Percentiles rank a stretch among this genome's conserved stretches.
phyloP scores from a whole-genome alignment of 768 basidiomycete species.

The Rhodocollybia butyracea region DNA sequence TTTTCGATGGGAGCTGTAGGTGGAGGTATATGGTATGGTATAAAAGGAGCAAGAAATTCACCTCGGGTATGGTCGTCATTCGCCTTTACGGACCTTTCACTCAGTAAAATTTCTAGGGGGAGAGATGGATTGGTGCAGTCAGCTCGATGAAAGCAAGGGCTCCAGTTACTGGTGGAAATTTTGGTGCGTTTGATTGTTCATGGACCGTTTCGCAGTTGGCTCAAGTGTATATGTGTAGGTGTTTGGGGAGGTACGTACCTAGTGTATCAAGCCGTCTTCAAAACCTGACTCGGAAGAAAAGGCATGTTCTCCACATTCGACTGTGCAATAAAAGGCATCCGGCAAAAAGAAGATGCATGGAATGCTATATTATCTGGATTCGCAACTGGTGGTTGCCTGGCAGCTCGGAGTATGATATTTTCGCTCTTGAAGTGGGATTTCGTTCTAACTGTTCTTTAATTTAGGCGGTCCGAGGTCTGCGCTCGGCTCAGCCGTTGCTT shows the following conservation, averaged over 20 bases:
- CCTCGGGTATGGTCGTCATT: constrained; percentile 65
- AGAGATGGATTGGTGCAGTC: constrained; percentile 89
- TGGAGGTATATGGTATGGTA: constrained; percentile 97
- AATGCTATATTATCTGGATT: constrained; percentile 77
- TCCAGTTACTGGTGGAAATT: constrained; percentile 97
- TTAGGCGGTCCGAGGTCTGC: constrained; percentile 91
- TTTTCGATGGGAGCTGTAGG: constrained; percentile 98
- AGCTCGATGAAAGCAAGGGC: constrained; percentile 98
- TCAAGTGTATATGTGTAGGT: neutral
- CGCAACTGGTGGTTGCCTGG: constrained; percentile 95
- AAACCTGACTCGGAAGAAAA: no score
- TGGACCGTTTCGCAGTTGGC: neutral
- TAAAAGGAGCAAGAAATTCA: constrained; percentile 96
- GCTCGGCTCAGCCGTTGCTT: constrained; percentile 89
- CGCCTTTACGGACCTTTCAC: neutral
- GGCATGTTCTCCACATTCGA: constrained; percentile 99
- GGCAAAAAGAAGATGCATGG: constrained; percentile 98
- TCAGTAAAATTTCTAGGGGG: constrained; percentile 55
- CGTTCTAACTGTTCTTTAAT: neutral
- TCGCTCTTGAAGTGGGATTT: constrained; percentile 1
- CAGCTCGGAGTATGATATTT: constrained; percentile 77
- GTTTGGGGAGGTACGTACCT: no score
- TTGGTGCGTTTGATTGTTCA: constrained; percentile 52
- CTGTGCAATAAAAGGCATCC: constrained; percentile 94
- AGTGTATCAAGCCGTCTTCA: no score